These are phyloP conservation scores for Termitomyces sp. DNA, from an alignment of 768 basidiomycete genomes.

Conservation along the genomic window DNA sequence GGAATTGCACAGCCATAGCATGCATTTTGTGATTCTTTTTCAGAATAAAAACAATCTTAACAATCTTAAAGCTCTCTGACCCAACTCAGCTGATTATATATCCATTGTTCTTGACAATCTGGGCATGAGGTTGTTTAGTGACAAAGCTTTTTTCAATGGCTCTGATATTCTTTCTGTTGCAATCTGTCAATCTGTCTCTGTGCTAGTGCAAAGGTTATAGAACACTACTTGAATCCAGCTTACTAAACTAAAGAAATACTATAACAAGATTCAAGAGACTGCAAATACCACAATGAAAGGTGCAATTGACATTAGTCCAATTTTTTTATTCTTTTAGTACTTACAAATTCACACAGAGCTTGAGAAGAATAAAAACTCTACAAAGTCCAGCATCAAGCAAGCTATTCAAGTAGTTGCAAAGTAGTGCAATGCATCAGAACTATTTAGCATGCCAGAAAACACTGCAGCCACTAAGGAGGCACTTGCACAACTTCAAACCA, in stretches of 20 bases:
- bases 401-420: slow-evolving; percentile 3
- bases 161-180: background rate
- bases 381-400: background rate
- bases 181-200: background rate
- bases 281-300: slow-evolving; percentile 4
- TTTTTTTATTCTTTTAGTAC: background rate
- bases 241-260: background rate
- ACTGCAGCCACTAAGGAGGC: background rate
- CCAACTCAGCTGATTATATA: slow-evolving; percentile 2
- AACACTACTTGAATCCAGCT: background rate
- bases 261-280: background rate
- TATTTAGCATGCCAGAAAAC: background rate
- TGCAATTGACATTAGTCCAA: background rate
- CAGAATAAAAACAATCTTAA: background rate
- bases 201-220: slow-evolving; percentile 3
- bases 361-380: background rate
- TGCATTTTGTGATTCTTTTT: slow-evolving; percentile 10
- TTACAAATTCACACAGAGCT: background rate
- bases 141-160: slow-evolving; percentile 1
- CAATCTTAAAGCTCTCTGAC: background rate
- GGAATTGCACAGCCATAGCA: slow-evolving; percentile 1
- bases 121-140: slow-evolving; percentile 6
- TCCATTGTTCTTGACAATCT: slow-evolving; percentile 4
- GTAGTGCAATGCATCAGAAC: background rate
- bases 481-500: background rate